Conservation (phyloP, 495 filamentous ascomycete genomes). For the Staphylotrichum tortipilum region DNA sequence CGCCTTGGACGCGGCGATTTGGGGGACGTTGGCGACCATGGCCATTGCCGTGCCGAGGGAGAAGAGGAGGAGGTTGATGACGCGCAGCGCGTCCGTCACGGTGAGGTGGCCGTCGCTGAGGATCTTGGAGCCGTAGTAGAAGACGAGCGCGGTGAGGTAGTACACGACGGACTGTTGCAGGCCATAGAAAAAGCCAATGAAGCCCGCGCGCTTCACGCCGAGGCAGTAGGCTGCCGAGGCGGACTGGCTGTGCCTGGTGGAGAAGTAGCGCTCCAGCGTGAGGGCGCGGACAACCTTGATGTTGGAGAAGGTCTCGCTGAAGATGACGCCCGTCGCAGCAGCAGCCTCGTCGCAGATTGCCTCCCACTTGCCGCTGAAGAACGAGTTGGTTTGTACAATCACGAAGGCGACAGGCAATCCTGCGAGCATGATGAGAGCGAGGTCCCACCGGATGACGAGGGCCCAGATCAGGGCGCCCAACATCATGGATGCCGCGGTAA, state of each 20-base stretch:
- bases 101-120: conserved; percentile 36
- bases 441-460: conserved; percentile 64
- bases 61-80: conserved; percentile 78
- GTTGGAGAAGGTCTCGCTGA: conserved; percentile 73
- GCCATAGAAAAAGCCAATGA: conserved; percentile 67
- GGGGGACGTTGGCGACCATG: conserved; percentile 67
- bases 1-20: conserved; percentile 63
- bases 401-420: conserved; percentile 60
- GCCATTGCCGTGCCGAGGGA: conserved; percentile 61
- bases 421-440: conserved; percentile 68
- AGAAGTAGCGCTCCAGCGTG: conserved; percentile 68
- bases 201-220: conserved; percentile 51
- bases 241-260: conserved; percentile 51
- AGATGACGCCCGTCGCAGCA: conserved; percentile 46
- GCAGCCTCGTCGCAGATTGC: conserved; percentile 52
- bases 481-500: conserved; percentile 58
- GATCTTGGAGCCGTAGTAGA: conserved; percentile 70
- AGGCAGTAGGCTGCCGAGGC: conserved; percentile 40
- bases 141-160: conserved; percentile 72
- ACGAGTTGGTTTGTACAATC: conserved; percentile 53
- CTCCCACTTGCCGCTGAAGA: conserved; percentile 63
- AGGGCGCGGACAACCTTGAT: conserved; percentile 73
- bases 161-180: conserved; percentile 59
- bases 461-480: conserved; percentile 64
- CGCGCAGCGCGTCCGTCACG: conserved; percentile 54